Evolutionary conservation across 208 protist genomes (phyloP), one percentile per base, ranked within the genome.

Genomic region (Acanthamoeba castellanii): DNA sequence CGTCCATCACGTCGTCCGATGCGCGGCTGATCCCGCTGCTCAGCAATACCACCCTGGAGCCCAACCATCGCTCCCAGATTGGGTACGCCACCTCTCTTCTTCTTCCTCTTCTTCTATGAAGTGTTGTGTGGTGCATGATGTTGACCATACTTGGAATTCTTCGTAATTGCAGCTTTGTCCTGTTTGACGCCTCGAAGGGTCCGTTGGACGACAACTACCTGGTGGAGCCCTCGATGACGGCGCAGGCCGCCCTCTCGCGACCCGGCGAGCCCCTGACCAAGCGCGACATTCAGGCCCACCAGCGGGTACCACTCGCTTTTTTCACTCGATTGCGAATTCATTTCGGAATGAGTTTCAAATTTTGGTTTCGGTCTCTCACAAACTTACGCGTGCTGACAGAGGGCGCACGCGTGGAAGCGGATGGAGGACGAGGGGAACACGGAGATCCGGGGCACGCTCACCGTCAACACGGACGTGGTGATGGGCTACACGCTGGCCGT

Each of bases 201-300:
- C 70, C 91, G n/a, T n/a, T 66, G 25, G 91, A 94, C 14, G 91
- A 94, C 45, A 94, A 94, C 70, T 94, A 94, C 91, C 47, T 94
- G 25, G 42, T 42, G 27, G 91, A 94, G 30, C 61, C 50, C 27
- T 59, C 32, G 7, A 32, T 84, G 5, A 37, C 27, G 7, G 74
- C 74, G 2, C 91, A 94, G 50, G 42, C 91, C 22, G 91, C 11
- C 32, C 91, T 94, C 27, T 94, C 91, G 66, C 20, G 37, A 61
- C 34, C 47, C 7, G 72, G 91, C n/a, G 91, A 94, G 72, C 91
- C 66, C 8, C 50, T 94, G 16, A 94, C 32, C 30, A 50, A 64
- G n/a, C 37, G 57, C 20, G 91, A 94, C 42, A n/a, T 94, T 6
- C 74, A 55, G 11, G 91, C 91, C 11, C 74, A 52, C 50, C 61